These are phyloP conservation scores for Pterocarpus santalinus DNA, from an alignment of 306 rosid species.

Conservation along the genomic window DNA sequence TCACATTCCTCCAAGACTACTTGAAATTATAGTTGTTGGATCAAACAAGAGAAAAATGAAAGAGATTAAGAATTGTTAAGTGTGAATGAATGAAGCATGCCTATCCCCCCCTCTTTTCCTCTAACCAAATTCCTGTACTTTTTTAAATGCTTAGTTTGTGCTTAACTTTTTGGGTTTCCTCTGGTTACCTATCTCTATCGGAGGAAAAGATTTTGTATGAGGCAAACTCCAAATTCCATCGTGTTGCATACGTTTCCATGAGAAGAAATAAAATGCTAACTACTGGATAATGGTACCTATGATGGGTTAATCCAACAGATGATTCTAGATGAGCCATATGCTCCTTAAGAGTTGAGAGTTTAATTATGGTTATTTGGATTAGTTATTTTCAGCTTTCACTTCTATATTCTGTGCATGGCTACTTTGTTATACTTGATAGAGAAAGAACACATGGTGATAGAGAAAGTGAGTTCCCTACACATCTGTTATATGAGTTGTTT, in stretches of 20 bases:
- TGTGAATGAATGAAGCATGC: constrained; percentile 38
- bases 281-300: constrained; percentile 13
- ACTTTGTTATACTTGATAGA: not conserved
- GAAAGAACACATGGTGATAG: not conserved
- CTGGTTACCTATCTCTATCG: not conserved
- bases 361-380: not conserved
- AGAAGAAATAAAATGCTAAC: constrained; percentile 42
- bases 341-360: no score
- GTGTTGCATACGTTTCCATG: constrained; percentile 29
- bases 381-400: not conserved
- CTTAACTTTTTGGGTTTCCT: constrained; percentile 13
- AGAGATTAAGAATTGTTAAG: constrained; percentile 21
- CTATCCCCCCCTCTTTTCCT: constrained; percentile 1
- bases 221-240: constrained; percentile 23
- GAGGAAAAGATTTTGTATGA: constrained; percentile 40
- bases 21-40: constrained; percentile 45
- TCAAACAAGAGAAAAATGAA: constrained; percentile 27
- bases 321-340: not conserved
- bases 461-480: constrained; percentile 1
- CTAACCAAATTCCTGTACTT: constrained; percentile 26
- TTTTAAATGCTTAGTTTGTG: constrained; percentile 34
- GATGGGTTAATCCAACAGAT: not conserved
- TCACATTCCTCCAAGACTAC: constrained; percentile 51
- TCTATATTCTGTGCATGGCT: not conserved
- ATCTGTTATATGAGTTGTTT: constrained; percentile 4